Conservation (phyloP, 768 basidiomycete species). For the Paxillus rubicundulus region DNA sequence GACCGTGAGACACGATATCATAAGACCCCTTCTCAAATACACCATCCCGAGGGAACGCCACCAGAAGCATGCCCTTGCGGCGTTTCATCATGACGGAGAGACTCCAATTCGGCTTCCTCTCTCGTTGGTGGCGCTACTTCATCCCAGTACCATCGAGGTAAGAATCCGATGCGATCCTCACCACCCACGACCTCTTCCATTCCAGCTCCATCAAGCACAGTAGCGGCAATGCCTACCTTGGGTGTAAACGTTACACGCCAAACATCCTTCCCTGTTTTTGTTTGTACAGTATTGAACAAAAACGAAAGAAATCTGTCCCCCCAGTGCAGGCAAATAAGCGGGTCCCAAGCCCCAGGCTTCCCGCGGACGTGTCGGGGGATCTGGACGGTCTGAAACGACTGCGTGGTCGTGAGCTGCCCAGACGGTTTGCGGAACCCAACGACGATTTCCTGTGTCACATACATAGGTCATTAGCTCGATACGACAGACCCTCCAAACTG, state of each 20-base stretch:
- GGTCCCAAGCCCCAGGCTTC: slow-evolving; percentile 76
- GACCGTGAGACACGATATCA: slow-evolving; percentile 16
- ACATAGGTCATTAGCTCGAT: slow-evolving; percentile 3
- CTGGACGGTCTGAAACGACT: slow-evolving; percentile 74
- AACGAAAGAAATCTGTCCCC: slow-evolving; percentile 61
- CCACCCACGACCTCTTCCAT: slow-evolving; percentile 58
- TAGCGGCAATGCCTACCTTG: slow-evolving; percentile 51
- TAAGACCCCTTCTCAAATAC: slow-evolving; percentile 22
- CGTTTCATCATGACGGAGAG: slow-evolving; percentile 8
- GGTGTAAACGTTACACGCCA: slow-evolving; percentile 74
- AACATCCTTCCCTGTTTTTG: slow-evolving; percentile 38
- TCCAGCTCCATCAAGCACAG: slow-evolving; percentile 45
- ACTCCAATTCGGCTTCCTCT: slow-evolving; percentile 4
- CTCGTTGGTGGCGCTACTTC: slow-evolving; percentile 9
- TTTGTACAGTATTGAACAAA: slow-evolving; percentile 39
- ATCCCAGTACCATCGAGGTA: slow-evolving; percentile 70
- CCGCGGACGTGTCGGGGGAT: slow-evolving; percentile 76
- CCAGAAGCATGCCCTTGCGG: slow-evolving; percentile 1
- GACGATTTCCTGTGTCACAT: slow-evolving; percentile 64
- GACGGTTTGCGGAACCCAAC: slow-evolving; percentile 83
- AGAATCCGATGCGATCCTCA: slow-evolving; percentile 76
- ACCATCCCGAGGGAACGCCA: slow-evolving; percentile 19
- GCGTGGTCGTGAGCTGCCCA: slow-evolving; percentile 64
- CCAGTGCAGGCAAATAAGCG: slow-evolving; percentile 70
- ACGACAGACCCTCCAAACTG: background rate